Base-by-base conservation (phyloP, 768 basidiomycete species). In the Lentinula sp. region DNA sequence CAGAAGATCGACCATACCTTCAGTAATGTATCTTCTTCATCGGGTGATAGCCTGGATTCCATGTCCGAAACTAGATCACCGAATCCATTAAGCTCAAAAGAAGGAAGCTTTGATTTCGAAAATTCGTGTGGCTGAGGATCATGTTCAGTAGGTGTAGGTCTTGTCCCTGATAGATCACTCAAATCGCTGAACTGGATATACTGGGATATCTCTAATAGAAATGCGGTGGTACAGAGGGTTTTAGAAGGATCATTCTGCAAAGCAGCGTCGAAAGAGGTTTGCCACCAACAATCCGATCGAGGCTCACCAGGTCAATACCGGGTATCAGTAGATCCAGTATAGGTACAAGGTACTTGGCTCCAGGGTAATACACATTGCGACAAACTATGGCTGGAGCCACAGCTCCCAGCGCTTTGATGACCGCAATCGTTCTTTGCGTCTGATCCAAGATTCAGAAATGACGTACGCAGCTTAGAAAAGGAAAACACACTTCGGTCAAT, bases 371-470 rank as follows among this genome's bases (percentile, higher is more conserved):
- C 11, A 92, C 81, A 18, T 86, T 76, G 2, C 93, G 83, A 42
- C 86, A 90, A n/a, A 90, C 83, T 42, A 96, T 79, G 3, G 91
- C 85, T 23, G 89, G 87, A 8, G 88, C 86, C n/a, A 92, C 77
- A 45, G 90, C 88, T 34, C 89, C 86, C 7, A 95, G 78, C 2
- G 91, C 91, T 63, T 91, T 92, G 70, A 95, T 93, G 31, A 92
- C 86, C 8, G 93, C 87, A 49, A 89, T 82, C 0, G 92, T 95
- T 53, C 93, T 79, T 64, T 93, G 88, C 0, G 93, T 95, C 88
- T 92, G 63, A 2, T 51, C 46, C 23, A 32, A 58, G 57, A 56
- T 50, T 61, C 58, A 60, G 62, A 18, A 45, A 37, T 64, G 34
- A 21, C 21, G 58, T 31, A 52, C 40, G 46, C 59, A 16, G 11